Conservation (phyloP, 2,329 filamentous ascomycete species). For the Fusarium staphyleae region DNA sequence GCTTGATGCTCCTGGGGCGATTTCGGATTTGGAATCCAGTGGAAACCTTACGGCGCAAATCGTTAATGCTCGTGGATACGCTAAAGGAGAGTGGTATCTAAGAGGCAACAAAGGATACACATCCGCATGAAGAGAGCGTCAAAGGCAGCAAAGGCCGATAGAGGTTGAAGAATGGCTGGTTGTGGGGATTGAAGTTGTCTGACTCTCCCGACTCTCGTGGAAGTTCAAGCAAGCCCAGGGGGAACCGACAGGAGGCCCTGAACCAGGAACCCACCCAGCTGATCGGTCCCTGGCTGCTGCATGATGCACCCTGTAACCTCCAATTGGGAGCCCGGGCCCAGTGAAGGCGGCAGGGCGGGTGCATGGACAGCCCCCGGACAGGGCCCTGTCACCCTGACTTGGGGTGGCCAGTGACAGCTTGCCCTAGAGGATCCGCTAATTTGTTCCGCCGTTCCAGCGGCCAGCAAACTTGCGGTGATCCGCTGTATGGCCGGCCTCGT, state of each 20-base stretch:
- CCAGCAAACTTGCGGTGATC: constrained; percentile 28
- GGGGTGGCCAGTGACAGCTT: constrained; percentile 11
- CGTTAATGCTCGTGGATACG: constrained; percentile 4
- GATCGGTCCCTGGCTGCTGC: constrained; percentile 5
- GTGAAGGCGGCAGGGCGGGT: constrained; percentile 11
- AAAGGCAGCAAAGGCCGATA: constrained; percentile 19
- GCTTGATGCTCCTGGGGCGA: constrained; percentile 24
- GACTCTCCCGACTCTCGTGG: constrained; percentile 26
- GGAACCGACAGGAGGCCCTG: constrained; percentile 28
- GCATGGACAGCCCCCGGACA: constrained; percentile 27
- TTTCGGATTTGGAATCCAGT: constrained; percentile 30
- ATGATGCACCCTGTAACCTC: not conserved
- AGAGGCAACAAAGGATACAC: constrained; percentile 7
- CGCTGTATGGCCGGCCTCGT: constrained; percentile 22
- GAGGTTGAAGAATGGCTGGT: constrained; percentile 22
- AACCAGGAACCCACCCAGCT: constrained; percentile 1
- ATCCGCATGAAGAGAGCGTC: constrained; percentile 21
- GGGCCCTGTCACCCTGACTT: not conserved
- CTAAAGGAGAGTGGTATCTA: constrained; percentile 6
- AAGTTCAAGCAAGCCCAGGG: constrained; percentile 37
- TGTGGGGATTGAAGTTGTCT: constrained; percentile 36
- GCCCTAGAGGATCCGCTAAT: constrained; percentile 24
- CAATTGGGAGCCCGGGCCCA: too few species aligned
- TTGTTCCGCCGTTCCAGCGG: constrained; percentile 23
- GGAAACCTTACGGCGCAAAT: constrained; percentile 26